Evolutionary conservation across 169 alveolate species (phyloP), one percentile per base, ranked within the genome.

Genomic region (Plasmodium inui): DNA sequence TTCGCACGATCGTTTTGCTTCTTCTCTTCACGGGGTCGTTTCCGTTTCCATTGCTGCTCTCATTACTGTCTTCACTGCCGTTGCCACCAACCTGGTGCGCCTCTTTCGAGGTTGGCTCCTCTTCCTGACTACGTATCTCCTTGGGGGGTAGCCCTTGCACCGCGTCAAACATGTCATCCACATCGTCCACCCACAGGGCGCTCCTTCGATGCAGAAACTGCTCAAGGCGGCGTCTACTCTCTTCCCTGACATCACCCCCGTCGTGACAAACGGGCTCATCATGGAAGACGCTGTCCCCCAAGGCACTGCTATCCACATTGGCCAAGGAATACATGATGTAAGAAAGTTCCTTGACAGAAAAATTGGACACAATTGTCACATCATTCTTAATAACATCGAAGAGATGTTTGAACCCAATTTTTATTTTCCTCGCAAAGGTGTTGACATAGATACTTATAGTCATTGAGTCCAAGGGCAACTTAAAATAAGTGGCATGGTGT

Each of bases 261-360:
- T 67, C 39, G 37, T 67, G 41, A 26, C 8, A 67, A 67, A 0
- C 17, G 10, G 14, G 2, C 6, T 67, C 53, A 3, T 8, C 17
- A 30, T 67, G 71, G 70, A 86, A 50, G 14, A 86, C 34, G 14
- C 55, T 86, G 14, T 76, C 85, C 14, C n/a, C 9, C 81, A 86
- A 22, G 30, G 76, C 41, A 8, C 26, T 74, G 28, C 81, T 76
- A 76, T 86, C 67, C 30, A 86, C 50, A 55, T 39, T 70, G 6
- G 86, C 55, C 28, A 86, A n/a, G 6, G 93, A 86, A 30, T 86
- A 78, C 78, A 86, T 26, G 4, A 86, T 32, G 41, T 86, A 74
- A 7, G 93, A 86, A 44, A 86, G 84, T 7, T 86, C 93, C 76
- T 86, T 86, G 7, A 86, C n/a, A 4, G 93, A 34, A 44, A 86